A percentile compares a stretch with the other conserved stretches of the same genome.
phyloP scores from a whole-genome alignment of 176 grass and related monocot species.

The Ensete ventricosum region DNA sequence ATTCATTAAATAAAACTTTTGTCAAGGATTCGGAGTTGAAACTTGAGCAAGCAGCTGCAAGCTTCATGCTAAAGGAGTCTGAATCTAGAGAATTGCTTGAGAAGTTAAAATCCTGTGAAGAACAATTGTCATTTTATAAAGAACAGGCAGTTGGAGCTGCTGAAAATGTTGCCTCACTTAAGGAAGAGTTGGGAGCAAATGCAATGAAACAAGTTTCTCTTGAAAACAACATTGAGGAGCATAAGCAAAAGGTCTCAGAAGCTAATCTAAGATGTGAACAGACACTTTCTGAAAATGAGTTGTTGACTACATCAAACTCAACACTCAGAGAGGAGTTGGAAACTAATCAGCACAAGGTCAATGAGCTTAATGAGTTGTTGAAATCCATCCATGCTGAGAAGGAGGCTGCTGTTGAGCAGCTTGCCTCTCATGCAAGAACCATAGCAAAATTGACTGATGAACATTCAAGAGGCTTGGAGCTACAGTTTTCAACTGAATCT shows the following conservation, averaged over 20 bases:
- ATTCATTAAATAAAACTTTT: slow-evolving; percentile 29
- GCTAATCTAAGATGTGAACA: slow-evolving; percentile 49
- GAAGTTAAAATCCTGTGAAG: slow-evolving; percentile 61
- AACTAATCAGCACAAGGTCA: slow-evolving; percentile 32
- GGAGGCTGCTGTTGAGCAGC: slow-evolving; percentile 33
- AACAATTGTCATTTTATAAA: slow-evolving; percentile 52
- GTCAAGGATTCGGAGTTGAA: slow-evolving; percentile 30
- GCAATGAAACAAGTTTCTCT: slow-evolving; percentile 50
- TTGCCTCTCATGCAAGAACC: slow-evolving; percentile 30
- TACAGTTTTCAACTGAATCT: slow-evolving; percentile 35
- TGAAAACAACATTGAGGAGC: slow-evolving; percentile 42
- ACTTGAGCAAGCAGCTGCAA: slow-evolving; percentile 25
- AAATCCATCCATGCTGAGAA: slow-evolving; percentile 25
- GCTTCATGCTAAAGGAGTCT: slow-evolving; percentile 43
- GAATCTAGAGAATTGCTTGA: slow-evolving; percentile 70
- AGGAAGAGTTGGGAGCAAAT: slow-evolving; percentile 18
- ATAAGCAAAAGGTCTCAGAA: slow-evolving; percentile 40
- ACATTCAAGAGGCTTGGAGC: slow-evolving; percentile 36
- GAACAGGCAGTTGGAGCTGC: slow-evolving; percentile 35
- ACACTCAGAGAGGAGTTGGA: slow-evolving; percentile 53
- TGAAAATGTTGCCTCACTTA: slow-evolving; percentile 56
- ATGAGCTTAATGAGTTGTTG: slow-evolving; percentile 41
- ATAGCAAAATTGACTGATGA: slow-evolving; percentile 36
- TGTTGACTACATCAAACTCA: slow-evolving; percentile 30
- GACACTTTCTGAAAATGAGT: slow-evolving; percentile 34